Evolutionary conservation across 805 yeast species (phyloP).

Genomic region (Ogataea zsoltii): DNA sequence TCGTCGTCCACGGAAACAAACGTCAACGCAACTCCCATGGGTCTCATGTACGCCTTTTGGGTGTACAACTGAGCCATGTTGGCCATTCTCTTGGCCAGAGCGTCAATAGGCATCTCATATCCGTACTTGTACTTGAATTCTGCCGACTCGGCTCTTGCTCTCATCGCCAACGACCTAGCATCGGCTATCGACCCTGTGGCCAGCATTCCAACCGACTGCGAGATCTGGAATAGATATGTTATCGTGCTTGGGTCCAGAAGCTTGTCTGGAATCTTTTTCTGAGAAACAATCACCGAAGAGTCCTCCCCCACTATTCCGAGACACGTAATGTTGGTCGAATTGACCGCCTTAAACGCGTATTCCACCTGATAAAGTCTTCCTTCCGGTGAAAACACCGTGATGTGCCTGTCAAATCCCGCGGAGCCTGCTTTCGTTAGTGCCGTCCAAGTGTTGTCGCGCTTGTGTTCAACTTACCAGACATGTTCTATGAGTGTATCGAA

Average conservation of each 20-base stretch:
- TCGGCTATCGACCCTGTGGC: slow-evolving; percentile 97
- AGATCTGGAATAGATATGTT: slow-evolving; percentile 79
- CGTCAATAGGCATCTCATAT: slow-evolving; percentile 94
- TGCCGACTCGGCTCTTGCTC: slow-evolving; percentile 95
- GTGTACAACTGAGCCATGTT: slow-evolving; percentile 94
- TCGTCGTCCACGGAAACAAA: slow-evolving; percentile 88
- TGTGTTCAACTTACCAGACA: slow-evolving; percentile 33
- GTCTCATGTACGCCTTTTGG: slow-evolving; percentile 98
- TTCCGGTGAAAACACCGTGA: slow-evolving; percentile 97
- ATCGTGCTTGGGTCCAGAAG: slow-evolving; percentile 86
- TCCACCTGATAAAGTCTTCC: slow-evolving; percentile 97
- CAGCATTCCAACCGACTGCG: slow-evolving; percentile 81
- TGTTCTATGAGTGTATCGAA: slow-evolving; percentile 8
- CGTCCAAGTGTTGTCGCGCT: background rate
- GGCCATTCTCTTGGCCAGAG: slow-evolving; percentile 91
- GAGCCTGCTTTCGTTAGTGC: slow-evolving; percentile 43
- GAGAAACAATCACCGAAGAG: slow-evolving; percentile 85
- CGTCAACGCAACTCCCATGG: slow-evolving; percentile 91
- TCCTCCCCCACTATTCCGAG: slow-evolving; percentile 85
- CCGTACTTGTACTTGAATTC: slow-evolving; percentile 94
- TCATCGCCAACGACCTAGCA: slow-evolving; percentile 83
- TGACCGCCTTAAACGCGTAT: slow-evolving; percentile 96
- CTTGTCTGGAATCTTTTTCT: slow-evolving; percentile 95
- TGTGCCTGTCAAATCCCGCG: slow-evolving; percentile 99
- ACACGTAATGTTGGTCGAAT: slow-evolving; percentile 86